Base-by-base conservation (phyloP, 257 asterid genomes). In the Nicotiana attenuata region DNA sequence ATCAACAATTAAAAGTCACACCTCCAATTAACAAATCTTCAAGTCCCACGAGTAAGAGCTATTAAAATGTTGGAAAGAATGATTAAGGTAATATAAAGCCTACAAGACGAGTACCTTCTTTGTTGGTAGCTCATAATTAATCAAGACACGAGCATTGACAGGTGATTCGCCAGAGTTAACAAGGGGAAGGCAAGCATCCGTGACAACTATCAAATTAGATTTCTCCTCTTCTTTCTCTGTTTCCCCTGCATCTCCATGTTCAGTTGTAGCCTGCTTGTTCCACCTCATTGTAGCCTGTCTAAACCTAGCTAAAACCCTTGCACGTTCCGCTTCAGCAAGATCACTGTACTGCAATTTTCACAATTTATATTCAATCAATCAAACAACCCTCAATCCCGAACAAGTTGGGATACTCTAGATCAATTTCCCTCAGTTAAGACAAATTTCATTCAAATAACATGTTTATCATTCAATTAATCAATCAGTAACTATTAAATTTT, bases 141-240 rank as follows among this genome's bases (percentile, higher is more conserved):
- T 92, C 91, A 96, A 84, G 85, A 93, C 71, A 33, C 95, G 97
- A 80, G 94, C 92, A 80, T 77, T 76, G 41, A 93, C 81, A 75
- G 93, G 90, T 20, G 84, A 91, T 87, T 96, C 99, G 33, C 87
- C 90, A 10, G 93, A 85, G 71, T 92, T 91, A 71, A 92, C 83
- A 56, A 92, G 88, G 7, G 98, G 99, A 86, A 96, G 92, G 85
- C 98, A 96, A 71, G 92, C 96, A 90, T 96, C 99, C 0, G 98
- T 94, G 47, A 93, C 93, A 81, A 94, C 91, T 53, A 96, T 77
- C 91, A 96, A 82, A 76, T 88, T 91, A 4, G 97, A 93, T 83
- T 91, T 91, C 28, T 67, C 80, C 83, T 87, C 93, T 85, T 87
- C 89, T 29, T 87, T 90, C 71, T 84, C 84, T 69, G 81, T 91